phyloP scores from a whole-genome alignment of 73 alveolate genomes.

The Paramecium caudatum region DNA sequence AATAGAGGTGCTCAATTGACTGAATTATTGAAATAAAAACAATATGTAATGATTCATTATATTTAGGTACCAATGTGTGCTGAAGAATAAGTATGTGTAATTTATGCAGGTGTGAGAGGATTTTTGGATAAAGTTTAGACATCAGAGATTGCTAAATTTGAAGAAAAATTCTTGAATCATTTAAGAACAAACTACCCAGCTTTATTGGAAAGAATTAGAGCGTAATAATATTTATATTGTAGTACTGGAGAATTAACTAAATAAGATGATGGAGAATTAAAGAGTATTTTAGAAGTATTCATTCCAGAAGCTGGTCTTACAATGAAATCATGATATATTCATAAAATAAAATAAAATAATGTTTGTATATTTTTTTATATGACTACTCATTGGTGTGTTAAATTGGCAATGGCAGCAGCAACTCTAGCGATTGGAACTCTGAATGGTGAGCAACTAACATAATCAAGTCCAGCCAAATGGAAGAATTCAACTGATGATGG shows the following conservation, averaged over 20 bases:
- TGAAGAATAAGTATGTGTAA: constrained; percentile 95
- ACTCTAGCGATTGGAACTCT: constrained; percentile 89
- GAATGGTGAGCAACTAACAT: constrained; percentile 89
- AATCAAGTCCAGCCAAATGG: constrained; percentile 83
- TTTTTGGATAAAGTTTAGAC: constrained; percentile 93
- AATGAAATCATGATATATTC: constrained; percentile 71
- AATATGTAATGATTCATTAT: constrained; percentile 74
- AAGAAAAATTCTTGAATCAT: constrained; percentile 83
- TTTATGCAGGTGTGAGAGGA: constrained; percentile 98
- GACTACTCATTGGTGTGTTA: constrained; percentile 12
- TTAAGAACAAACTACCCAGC: constrained; percentile 86
- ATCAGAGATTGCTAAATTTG: constrained; percentile 90
- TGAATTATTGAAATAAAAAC: constrained; percentile 95
- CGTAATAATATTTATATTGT: background rate
- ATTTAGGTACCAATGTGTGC: constrained; percentile 87
- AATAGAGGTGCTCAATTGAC: constrained; percentile 95
- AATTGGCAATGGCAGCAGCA: constrained; percentile 84
- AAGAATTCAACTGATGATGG: constrained; percentile 82
- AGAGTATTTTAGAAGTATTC: constrained; percentile 83
- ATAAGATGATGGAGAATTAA: constrained; percentile 83
- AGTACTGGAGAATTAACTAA: constrained; percentile 64
- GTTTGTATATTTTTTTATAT: constrained; percentile 7
- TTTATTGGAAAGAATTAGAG: constrained; percentile 84
- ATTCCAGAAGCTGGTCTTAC: constrained; percentile 82
- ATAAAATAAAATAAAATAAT: too few relatives aligned